phyloP scores from a whole-genome alignment of 768 basidiomycete species.

The Pleurotus eryngii region DNA sequence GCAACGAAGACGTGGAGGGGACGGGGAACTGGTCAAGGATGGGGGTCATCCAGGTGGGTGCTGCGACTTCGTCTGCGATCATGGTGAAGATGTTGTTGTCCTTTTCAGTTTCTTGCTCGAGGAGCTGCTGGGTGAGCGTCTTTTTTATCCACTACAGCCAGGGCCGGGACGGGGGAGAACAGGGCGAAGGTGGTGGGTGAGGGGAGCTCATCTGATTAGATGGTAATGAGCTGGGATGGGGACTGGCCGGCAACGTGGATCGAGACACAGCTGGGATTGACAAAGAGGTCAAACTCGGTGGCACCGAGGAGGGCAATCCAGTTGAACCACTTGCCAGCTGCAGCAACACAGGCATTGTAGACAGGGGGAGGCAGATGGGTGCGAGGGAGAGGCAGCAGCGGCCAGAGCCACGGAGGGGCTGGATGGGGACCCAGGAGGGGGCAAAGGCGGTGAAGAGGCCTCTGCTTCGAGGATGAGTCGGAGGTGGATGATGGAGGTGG shows the following conservation, averaged over 20 bases:
- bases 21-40: too few species aligned
- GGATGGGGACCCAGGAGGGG: conserved; percentile 59
- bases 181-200: conserved; percentile 18
- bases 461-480: conserved; percentile 71
- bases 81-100: conserved; percentile 72
- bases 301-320: conserved; percentile 73
- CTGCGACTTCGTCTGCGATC: conserved; percentile 68
- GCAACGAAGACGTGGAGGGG: conserved; percentile 36
- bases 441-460: conserved; percentile 67
- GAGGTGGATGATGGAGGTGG: conserved; percentile 62
- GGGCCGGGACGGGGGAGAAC: conserved; percentile 1
- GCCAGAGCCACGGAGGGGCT: conserved; percentile 69
- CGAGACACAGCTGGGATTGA: conserved; percentile 77
- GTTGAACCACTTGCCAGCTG: conserved; percentile 76
- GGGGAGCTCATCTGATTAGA: conserved; percentile 64
- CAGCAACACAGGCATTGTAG: conserved; percentile 65
- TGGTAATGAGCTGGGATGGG: conserved; percentile 45
- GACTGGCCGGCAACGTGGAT: conserved; percentile 46
- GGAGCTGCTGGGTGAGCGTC: conserved; percentile 72
- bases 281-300: conserved; percentile 73
- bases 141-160: conserved; percentile 30
- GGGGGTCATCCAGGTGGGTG: conserved; percentile 69
- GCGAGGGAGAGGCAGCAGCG: conserved; percentile 75
- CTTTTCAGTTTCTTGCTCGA: conserved; percentile 65
- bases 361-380: conserved; percentile 67